Base-by-base conservation (phyloP, 768 basidiomycete species). In the Lactarius sanguifluus region DNA sequence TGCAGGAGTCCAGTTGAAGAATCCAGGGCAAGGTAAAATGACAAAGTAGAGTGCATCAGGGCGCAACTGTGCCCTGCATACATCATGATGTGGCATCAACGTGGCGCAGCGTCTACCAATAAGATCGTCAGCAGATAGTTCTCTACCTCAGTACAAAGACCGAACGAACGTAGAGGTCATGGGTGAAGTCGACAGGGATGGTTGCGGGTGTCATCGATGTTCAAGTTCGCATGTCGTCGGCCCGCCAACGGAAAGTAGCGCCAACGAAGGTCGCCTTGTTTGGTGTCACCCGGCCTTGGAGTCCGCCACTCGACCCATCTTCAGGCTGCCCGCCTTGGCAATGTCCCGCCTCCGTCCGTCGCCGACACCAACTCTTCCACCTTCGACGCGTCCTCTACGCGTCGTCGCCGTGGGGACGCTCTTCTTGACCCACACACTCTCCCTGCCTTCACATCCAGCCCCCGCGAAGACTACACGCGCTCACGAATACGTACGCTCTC, bases 341-440 rank as follows among this genome's bases (percentile, higher is more conserved):
- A 76, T 76, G 76, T 72, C 74, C 15, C 74, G 75, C 16, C 71
- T 72, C 34, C 76, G 75, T 16, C 65, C 60, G 4, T 68, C 68
- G 12, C 68, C 65, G 15, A 66, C 72, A 13, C 62, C 63, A 16
- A 18, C 68, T 5, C 34, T 50, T 16, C 57, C 68, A 3, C 34
- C 68, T 1, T 45, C 61, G 16, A 69, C 71, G 50, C 72, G 66
- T 57, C 80, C 84, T n/a, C 80, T 91, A 20, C 87, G 91, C 54
- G 85, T 94, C 30, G 83, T 94, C 47, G 89, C 90, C 2, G 87
- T 88, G 15, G 92, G 92, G 16, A 90, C 92, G 12, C 82, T 94
- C 47, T 94, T 94, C 73, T 76, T 90, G 54, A 91, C 90, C 6
- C 87, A 92, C 74, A 87, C 86, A 0, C 82, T 94, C 58, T 79